Base-by-base conservation (phyloP, 1,284 basidiomycete species). In the Ustilago curta region DNA sequence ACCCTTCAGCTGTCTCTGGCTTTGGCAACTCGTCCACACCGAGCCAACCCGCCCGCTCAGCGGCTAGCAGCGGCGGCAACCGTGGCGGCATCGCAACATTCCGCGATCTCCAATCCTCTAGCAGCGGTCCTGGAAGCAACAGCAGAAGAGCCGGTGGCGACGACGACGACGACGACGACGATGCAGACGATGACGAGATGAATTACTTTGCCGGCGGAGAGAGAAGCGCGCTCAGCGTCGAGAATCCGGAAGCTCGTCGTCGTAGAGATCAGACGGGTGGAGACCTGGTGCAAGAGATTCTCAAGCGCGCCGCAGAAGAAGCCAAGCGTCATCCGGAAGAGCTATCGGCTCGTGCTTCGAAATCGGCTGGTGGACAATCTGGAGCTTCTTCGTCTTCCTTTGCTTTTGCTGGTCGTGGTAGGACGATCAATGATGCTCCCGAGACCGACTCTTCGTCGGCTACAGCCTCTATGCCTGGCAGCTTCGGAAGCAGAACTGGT, bases 191-290 rank as follows among this genome's bases (percentile, higher is more conserved):
- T 31, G 80, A 81, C 35, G 79, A 82, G 43, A 71, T 80, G 48
- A 82, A 85, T 56, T 71, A 84, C 44, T 85, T 74, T 64, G 74
- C 84, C 12, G 84, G 84, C 14, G 84, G 84, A 23, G 84, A 84
- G 59, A 74, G 78, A 29, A 97, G 95, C 85, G 96, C 95, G 0
- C 88, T 99, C 40, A 93, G 91, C 3, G 90, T 99, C 0, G 90
- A 97, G 86, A 94, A 95, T 82, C 96, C 95, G 3, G 84, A 86
- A 54, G 76, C 70, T 8, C 89, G 90, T 70, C 85, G 87, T 31
- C 86, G 86, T 25, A 81, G 77, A 18, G 85, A 84, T 21, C 76
- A 87, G 8, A 88, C 90, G 12, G 91, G 90, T 12, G 90, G 90
- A 9, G 87, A 90, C 73, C 86, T 94, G 68, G 93, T 98, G 5